These are phyloP conservation scores for Nitzschia inconspicua DNA, from an alignment of 108 stramenopile genomes.

Conservation along the genomic window DNA sequence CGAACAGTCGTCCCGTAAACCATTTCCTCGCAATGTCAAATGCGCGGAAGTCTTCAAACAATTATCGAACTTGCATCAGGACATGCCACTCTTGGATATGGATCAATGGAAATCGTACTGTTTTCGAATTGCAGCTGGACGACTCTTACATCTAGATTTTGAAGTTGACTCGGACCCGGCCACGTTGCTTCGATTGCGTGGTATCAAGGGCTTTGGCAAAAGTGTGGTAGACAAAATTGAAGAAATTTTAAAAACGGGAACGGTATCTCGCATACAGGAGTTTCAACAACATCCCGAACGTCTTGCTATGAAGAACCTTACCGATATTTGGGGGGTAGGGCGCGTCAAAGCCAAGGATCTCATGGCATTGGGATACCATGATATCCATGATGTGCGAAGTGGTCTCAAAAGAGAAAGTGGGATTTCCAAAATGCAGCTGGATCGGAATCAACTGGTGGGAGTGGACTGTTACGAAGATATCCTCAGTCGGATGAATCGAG, in stretches of 20 bases:
- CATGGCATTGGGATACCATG: constrained; percentile 12
- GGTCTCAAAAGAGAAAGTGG: constrained; percentile 5
- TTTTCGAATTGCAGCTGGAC: constrained; percentile 35
- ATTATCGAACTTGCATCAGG: constrained; percentile 27
- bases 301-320: constrained; percentile 37
- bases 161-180: constrained; percentile 32
- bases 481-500: constrained; percentile 36
- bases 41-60: constrained; percentile 18
- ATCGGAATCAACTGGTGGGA: constrained; percentile 44
- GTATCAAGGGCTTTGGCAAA: constrained; percentile 38
- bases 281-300: constrained; percentile 34
- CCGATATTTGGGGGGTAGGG: constrained; percentile 60
- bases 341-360: constrained; percentile 27
- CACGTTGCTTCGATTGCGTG: constrained; percentile 8
- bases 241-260: constrained; percentile 25
- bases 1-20: neutral
- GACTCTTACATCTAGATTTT: constrained; percentile 43
- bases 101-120: constrained; percentile 38
- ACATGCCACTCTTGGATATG: constrained; percentile 5
- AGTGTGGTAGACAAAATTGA: constrained; percentile 23
- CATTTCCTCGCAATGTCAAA: constrained; percentile 10
- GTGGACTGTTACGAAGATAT: constrained; percentile 62
- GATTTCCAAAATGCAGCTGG: constrained; percentile 12
- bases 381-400: constrained; percentile 38
- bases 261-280: constrained; percentile 3